Evolutionary conservation across 1,284 basidiomycete species (phyloP).

Genomic region (Melampsora larici-populina): DNA sequence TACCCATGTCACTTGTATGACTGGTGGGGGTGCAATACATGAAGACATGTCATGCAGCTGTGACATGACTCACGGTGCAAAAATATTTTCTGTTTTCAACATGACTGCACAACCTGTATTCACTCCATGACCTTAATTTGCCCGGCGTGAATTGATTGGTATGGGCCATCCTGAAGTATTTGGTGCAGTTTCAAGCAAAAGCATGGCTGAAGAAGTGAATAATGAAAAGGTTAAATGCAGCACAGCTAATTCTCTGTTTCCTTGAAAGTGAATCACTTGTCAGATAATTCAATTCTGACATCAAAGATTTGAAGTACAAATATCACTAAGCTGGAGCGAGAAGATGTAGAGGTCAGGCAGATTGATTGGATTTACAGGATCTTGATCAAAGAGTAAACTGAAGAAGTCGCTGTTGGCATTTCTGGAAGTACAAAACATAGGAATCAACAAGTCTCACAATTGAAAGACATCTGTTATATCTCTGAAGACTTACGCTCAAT

Average conservation of each 20-base stretch:
- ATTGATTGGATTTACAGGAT: background rate
- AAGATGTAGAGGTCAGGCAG: constrained; percentile 37
- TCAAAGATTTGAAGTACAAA: no score
- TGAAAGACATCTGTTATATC: background rate
- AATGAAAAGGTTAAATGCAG: constrained; percentile 37
- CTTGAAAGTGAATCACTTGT: background rate
- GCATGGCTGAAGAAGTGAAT: constrained; percentile 41
- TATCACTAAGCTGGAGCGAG: constrained; percentile 25
- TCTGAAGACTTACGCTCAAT: constrained; percentile 11
- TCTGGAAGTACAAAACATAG: background rate
- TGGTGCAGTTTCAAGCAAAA: constrained; percentile 40
- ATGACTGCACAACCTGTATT: no score
- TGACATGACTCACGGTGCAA: no score
- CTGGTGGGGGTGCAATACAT: no score
- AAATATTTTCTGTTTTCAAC: no score
- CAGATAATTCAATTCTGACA: constrained; percentile 4
- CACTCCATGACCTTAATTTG: no score
- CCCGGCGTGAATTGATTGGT: no score
- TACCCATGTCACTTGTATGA: no score
- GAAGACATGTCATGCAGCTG: no score
- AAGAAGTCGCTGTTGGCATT: constrained; percentile 15
- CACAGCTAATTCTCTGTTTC: constrained; percentile 25
- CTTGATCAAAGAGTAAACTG: constrained; percentile 28
- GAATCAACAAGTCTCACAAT: background rate
- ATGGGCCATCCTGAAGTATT: constrained; percentile 34